These are phyloP conservation scores for Colletotrichum lini DNA, from an alignment of 2,329 filamentous ascomycete genomes.

Conservation along the genomic window DNA sequence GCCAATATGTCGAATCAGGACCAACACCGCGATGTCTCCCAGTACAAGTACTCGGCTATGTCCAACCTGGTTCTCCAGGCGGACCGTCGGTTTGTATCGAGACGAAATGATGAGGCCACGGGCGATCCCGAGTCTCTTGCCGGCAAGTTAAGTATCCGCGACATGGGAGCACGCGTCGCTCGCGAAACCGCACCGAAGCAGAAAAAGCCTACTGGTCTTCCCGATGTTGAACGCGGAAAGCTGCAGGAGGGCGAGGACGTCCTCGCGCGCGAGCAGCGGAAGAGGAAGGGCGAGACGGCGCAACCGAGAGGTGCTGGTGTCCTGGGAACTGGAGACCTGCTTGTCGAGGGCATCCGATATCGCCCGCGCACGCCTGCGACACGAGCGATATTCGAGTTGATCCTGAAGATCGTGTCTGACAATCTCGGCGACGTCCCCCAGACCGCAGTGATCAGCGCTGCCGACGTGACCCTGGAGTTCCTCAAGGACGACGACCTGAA, in stretches of 20 bases:
- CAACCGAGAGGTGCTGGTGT: conserved; percentile 82
- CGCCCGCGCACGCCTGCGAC: conserved; percentile 92
- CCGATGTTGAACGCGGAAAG: conserved; percentile 80
- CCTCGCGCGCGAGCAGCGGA: conserved; percentile 85
- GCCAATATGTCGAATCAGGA: conserved; percentile 81
- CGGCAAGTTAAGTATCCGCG: conserved; percentile 90
- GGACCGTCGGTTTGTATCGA: conserved; percentile 94
- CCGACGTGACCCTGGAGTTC: conserved; percentile 90
- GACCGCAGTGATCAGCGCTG: conserved; percentile 92
- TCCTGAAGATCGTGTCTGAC: conserved; percentile 89
- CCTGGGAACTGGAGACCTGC: conserved; percentile 84
- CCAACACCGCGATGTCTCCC: conserved; percentile 86
- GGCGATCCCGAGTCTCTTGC: conserved; percentile 98
- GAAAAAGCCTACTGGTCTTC: conserved; percentile 79
- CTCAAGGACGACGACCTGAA: conserved; percentile 97
- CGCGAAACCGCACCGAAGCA: conserved; percentile 85
- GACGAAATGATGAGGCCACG: conserved; percentile 93
- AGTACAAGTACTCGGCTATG: conserved; percentile 99
- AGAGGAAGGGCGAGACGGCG: conserved; percentile 81
- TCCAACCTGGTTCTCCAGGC: conserved; percentile 99
- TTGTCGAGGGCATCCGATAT: conserved; percentile 93
- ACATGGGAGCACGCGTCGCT: conserved; percentile 91
- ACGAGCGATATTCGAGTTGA: conserved; percentile 92
- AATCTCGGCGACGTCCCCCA: conserved; percentile 94
- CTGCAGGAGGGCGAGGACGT: conserved; percentile 88